Base-by-base conservation (phyloP, 768 basidiomycete genomes). In the Collybia sp. region DNA sequence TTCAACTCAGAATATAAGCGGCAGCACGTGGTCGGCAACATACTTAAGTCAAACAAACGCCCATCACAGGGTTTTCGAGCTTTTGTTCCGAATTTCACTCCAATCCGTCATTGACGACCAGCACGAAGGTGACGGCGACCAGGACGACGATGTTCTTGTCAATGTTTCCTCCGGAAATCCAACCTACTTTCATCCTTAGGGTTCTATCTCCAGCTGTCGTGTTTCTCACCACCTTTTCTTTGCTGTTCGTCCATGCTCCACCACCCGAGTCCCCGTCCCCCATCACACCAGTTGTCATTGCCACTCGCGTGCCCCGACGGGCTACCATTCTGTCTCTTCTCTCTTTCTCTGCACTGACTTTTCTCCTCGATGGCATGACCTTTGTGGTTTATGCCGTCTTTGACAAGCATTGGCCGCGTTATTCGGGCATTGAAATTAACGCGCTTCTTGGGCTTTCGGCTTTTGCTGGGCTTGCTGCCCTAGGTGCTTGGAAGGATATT, bases 401-500 rank as follows among this genome's bases (percentile, higher is more conserved):
- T 46, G 70, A 77, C 53, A 80, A 82, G 53, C 49, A 70, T 9
- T 92, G 91, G 88, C 77, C 76, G 11, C 68, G 62, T 34, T 56
- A 69, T 49, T 80, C 82, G 6, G 87, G 82, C 17, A 72, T 86
- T 35, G 84, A 85, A 55, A 62, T 83, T 58, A 86, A 77, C 53
- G 70, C 88, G 35, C 57, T 89, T 36, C 60, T 83, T 37, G 89
- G 87, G 44, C 72, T 90, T 30, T 56, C 79, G 35, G 85, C 83
- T 3, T 88, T 87, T 54, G 68, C 80, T 31, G 83, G 85, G 32
- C 68, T 92, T 41, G 85, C 88, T 12, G 80, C 81, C 9, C 67
- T 89, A 37, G 89, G 89, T 8, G 75, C 85, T 11, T 90, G 82
- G 79, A 89, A 91, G 64, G 88, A 88, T 51, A 68, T 85, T 45